These are phyloP conservation scores for Pueraria montana DNA, from an alignment of 306 rosid species.

Conservation along the genomic window DNA sequence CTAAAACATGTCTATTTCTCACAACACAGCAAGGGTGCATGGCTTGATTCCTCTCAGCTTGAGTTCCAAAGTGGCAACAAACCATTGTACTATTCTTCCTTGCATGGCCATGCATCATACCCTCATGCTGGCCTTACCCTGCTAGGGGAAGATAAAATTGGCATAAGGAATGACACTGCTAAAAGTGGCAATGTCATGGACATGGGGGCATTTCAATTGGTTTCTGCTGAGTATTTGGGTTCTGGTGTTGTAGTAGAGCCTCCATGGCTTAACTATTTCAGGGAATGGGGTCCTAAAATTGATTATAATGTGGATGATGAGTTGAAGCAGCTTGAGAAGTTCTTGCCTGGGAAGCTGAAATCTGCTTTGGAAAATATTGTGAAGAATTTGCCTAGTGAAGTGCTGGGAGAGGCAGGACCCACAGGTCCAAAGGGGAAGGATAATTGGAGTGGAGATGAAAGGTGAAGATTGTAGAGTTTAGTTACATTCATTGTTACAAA, in stretches of 20 bases:
- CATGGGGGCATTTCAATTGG: conserved; percentile 48
- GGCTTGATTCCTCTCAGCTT: conserved; percentile 74
- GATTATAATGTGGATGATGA: conserved; percentile 55
- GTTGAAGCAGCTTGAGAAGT: conserved; percentile 52
- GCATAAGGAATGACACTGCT: conserved; percentile 69
- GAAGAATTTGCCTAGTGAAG: conserved; percentile 61
- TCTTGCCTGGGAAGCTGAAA: conserved; percentile 58
- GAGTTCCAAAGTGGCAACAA: conserved; percentile 53
- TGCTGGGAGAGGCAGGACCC: conserved; percentile 81
- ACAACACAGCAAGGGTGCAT: conserved; percentile 68
- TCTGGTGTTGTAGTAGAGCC: conserved; percentile 52
- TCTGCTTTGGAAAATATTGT: conserved; percentile 40
- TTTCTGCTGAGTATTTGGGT: conserved; percentile 71
- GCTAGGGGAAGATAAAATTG: conserved; percentile 53
- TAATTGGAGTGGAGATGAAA: conserved; percentile 84
- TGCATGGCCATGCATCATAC: conserved; percentile 78
- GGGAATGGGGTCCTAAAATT: conserved; percentile 84
- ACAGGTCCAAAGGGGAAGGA: conserved; percentile 78
- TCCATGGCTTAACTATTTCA: conserved; percentile 67
- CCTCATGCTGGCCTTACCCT: conserved; percentile 65
- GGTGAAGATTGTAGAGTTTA: not conserved
- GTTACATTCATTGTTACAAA: not conserved
- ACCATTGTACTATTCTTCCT: conserved; percentile 66
- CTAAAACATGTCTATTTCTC: conserved; percentile 65
- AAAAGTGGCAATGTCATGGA: conserved; percentile 54